A percentile compares a stretch with the other conserved stretches of the same genome.
Conservation (phyloP, 306 rosid genomes). For the Ormosia semicastrata region DNA sequence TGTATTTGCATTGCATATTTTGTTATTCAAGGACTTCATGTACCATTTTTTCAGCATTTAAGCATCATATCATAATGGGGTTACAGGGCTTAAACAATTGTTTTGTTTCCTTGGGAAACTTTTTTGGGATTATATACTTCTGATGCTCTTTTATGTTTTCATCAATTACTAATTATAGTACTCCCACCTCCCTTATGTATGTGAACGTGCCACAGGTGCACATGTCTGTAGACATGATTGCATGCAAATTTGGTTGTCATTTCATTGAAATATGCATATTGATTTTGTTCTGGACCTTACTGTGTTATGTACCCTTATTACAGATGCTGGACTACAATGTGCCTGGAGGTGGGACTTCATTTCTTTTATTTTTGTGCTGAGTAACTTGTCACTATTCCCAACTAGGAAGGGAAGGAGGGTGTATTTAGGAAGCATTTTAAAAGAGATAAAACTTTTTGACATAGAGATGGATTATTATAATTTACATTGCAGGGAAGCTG, state of each 20-base stretch:
- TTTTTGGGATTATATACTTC: conserved; percentile 4
- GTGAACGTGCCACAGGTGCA: background rate
- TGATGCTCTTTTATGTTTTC: background rate
- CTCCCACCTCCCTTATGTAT: background rate
- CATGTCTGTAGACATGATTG: background rate
- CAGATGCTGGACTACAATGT: conserved; percentile 94
- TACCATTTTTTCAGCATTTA: background rate
- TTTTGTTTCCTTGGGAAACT: conserved; percentile 4
- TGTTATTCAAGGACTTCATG: background rate
- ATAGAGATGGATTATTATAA: background rate
- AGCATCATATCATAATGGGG: background rate
- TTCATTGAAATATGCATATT: conserved; percentile 3
- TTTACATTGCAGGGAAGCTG: conserved; percentile 53
- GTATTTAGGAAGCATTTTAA: background rate
- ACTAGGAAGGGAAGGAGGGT: background rate
- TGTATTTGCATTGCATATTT: too few relatives aligned
- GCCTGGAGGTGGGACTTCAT: conserved; percentile 70
- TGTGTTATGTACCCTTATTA: conserved; percentile 19
- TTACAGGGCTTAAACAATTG: background rate
- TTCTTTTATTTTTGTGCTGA: conserved; percentile 12
- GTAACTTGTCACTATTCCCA: background rate
- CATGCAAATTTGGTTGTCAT: background rate
- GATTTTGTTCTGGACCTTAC: conserved; percentile 8
- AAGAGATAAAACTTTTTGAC: conserved; percentile 14
- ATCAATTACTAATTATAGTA: background rate